phyloP scores from a whole-genome alignment of 352 stramenopile species.

The Blastocystis sp. region DNA sequence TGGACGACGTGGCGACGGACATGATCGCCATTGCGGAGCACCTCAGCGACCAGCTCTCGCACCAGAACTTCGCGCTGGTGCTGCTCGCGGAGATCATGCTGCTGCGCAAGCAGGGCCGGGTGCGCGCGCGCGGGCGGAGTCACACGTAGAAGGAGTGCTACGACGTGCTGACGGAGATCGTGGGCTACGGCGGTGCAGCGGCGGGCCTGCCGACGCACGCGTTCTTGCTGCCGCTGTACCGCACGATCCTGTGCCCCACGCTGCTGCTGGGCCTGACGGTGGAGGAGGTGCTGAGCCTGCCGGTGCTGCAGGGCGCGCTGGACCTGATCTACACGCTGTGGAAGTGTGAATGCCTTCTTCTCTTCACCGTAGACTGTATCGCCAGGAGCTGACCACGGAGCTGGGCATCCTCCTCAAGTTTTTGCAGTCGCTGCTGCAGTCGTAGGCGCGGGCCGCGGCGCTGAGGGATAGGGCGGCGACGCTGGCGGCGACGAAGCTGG shows the following conservation, averaged over 20 bases:
- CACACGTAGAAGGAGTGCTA: constrained; percentile 1
- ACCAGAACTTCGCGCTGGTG: constrained; percentile 10
- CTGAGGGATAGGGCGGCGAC: constrained; percentile 5
- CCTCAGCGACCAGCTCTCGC: neutral
- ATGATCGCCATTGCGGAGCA: neutral
- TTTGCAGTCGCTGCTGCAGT: neutral
- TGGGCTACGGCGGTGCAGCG: neutral
- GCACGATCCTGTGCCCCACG: neutral
- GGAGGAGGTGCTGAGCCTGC: neutral
- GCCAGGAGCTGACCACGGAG: constrained; percentile 12
- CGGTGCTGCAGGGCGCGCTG: neutral
- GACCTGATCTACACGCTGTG: constrained; percentile 6
- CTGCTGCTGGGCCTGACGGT: neutral
- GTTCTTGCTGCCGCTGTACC: neutral
- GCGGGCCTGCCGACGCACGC: neutral
- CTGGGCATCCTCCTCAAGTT: constrained; percentile 31
- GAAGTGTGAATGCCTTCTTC: neutral
- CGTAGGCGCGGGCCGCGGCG: neutral
- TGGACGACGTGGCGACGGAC: neutral
- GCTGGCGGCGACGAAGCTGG: neutral
- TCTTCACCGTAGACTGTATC: neutral
- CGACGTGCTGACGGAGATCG: constrained; percentile 19
- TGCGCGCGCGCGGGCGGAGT: neutral
- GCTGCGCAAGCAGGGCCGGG: neutral
- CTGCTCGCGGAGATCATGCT: neutral